These are phyloP conservation scores for Irpex sp. DNA, from an alignment of 1,284 basidiomycete genomes.

Conservation along the genomic window DNA sequence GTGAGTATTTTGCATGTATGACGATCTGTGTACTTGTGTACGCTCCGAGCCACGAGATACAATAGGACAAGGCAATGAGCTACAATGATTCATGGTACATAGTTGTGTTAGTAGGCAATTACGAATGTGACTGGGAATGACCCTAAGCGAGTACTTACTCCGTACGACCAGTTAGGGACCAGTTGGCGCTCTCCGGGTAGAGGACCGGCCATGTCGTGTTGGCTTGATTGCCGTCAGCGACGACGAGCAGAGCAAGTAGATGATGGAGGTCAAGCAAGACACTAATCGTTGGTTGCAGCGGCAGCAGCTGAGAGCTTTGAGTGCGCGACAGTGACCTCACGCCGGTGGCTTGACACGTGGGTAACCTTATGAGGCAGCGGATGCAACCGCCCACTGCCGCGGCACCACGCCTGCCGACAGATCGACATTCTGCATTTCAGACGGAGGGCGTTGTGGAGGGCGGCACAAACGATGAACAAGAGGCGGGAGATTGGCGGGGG, in stretches of 20 bases:
- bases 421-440: not conserved
- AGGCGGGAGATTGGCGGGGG: not conserved
- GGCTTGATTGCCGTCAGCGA: slow-evolving; percentile 1
- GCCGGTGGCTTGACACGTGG: slow-evolving; percentile 4
- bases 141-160: slow-evolving; percentile 15
- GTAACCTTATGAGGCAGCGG: not conserved
- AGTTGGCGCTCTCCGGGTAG: slow-evolving; percentile 19
- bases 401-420: not conserved
- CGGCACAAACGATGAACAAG: not conserved
- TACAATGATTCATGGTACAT: slow-evolving; percentile 8
- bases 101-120: no score
- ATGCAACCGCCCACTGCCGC: not conserved
- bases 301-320: slow-evolving; percentile 1
- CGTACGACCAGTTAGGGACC: slow-evolving; percentile 25
- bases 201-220: slow-evolving; percentile 8
- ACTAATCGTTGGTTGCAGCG: not conserved
- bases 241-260: slow-evolving; percentile 3
- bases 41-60: slow-evolving; percentile 29
- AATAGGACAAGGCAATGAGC: slow-evolving; percentile 28
- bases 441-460: not conserved
- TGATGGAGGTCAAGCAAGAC: not conserved
- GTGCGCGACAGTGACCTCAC: not conserved
- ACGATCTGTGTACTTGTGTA: slow-evolving; percentile 30
- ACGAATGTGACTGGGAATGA: no score
- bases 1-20: slow-evolving; percentile 30